These are phyloP conservation scores for Arctostaphylos glauca DNA, from an alignment of 148 eudicot species.

Conservation along the genomic window DNA sequence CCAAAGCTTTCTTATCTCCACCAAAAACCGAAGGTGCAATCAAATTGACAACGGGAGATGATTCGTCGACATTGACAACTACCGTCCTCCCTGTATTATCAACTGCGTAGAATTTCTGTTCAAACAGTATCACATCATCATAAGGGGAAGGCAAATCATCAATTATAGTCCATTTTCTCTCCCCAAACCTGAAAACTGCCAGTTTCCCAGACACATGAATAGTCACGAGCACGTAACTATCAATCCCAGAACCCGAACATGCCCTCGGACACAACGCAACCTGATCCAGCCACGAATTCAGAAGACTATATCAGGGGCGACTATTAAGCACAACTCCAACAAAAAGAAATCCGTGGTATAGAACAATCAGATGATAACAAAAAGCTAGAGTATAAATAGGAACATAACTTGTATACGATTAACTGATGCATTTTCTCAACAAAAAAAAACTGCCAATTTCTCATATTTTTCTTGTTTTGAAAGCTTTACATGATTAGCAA, in stretches of 20 bases:
- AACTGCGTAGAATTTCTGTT: too few species aligned
- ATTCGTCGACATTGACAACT: too few species aligned
- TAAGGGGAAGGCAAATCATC: too few species aligned
- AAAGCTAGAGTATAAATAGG: not conserved
- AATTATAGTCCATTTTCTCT: too few species aligned
- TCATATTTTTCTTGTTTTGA: not conserved
- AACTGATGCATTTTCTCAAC: too few species aligned
- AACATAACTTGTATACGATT: too few species aligned
- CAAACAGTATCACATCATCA: too few species aligned
- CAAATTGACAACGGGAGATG: too few species aligned
- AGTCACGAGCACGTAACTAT: constrained; percentile 49
- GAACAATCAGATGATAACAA: not conserved
- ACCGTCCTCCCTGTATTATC: too few species aligned
- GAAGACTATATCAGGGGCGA: not conserved
- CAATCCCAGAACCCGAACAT: constrained; percentile 17
- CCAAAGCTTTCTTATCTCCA: too few species aligned
- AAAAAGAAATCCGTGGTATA: not conserved
- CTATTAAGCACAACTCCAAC: not conserved
- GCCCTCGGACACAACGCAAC: constrained; percentile 29
- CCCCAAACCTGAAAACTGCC: constrained; percentile 44
- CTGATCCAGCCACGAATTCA: not conserved
- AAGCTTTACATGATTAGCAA: not conserved
- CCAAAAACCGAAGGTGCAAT: too few species aligned
- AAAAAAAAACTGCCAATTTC: not conserved
- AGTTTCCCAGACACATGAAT: constrained; percentile 73